Evolutionary conservation across 1,139 yeast genomes (phyloP).

Genomic region (Saccharomyces hybrid): DNA sequence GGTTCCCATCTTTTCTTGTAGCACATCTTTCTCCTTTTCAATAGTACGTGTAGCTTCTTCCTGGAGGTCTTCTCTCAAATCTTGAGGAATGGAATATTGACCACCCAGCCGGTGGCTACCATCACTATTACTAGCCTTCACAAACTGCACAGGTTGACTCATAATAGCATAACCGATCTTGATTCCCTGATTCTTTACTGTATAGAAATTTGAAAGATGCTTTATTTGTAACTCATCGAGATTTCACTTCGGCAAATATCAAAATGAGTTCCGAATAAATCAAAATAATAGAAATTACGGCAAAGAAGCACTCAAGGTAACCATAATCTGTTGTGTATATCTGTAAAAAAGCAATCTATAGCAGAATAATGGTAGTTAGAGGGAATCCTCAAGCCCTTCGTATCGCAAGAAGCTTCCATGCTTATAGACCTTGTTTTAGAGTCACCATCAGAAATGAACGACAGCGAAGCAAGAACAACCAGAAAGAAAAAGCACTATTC

Average conservation of each 20-base stretch:
- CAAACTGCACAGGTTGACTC: not conserved
- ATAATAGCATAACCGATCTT: not conserved
- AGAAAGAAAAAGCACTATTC: not conserved
- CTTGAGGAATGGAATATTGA: constrained; percentile 35
- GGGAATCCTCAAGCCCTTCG: not conserved
- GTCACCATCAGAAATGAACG: not conserved
- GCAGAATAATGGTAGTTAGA: not conserved
- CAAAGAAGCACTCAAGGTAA: not conserved
- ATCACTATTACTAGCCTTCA: constrained; percentile 4
- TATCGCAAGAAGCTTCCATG: not conserved
- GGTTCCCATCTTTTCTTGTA: constrained; percentile 30
- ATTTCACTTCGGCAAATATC: not conserved
- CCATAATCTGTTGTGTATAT: not conserved
- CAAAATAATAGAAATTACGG: not conserved
- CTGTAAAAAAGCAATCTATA: not conserved
- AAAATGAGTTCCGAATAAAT: not conserved
- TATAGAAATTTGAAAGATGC: not conserved
- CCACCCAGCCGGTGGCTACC: constrained; percentile 19
- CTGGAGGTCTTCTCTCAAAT: constrained; percentile 28
- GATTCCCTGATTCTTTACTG: not conserved
- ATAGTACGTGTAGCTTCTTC: constrained; percentile 31
- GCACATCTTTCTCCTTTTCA: constrained; percentile 29
- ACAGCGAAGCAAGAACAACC: not conserved
- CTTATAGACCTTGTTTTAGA: not conserved
- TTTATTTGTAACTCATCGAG: not conserved